Base-by-base conservation (phyloP, 106 monocot genomes). In the Hemerocallis citrina region DNA sequence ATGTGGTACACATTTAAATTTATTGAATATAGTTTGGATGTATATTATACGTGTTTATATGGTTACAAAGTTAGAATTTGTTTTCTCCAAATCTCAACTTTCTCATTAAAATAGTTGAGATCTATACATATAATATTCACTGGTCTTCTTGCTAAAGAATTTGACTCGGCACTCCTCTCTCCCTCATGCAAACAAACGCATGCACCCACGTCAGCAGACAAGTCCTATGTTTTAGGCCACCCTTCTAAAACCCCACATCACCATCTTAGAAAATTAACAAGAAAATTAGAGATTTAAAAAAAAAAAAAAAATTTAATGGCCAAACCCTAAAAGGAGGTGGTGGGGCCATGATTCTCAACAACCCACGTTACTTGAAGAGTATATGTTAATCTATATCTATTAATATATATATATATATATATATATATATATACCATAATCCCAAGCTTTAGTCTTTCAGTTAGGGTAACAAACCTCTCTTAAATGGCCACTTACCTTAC, bases 391-490 rank as follows among this genome's bases (percentile, higher is more conserved):
- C 5, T 28, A 52, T 28, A 52, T 22, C 6, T 22, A 54, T 31
- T n/a, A n/a, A n/a, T n/a, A n/a, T n/a, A n/a, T n/a, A n/a, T n/a
- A n/a, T n/a, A n/a, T n/a, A n/a, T n/a, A n/a, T n/a, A n/a, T n/a
- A n/a, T n/a, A n/a, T n/a, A n/a, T n/a, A n/a, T n/a, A 52, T 21
- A 47, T 52, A 25, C 25, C 9, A 28, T 13, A 2, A 11, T 28
- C 15, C 28, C 28, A 27, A 13, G 15, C 1, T 54, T n/a, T 30
- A 32, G 54, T 54, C 54, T 31, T 54, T 29, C 31, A 54, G 54
- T 54, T 54, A 32, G 54, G 54, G 54, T 54, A 54, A 54, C 54
- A 54, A 54, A 54, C 54, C 54, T 7, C 10, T n/a, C n/a, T 32
- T 50, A 4, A 54, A 32, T 54, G 54, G 54, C 31, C 54, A 54